These are phyloP conservation scores for Aspergillus nanangensis DNA, from an alignment of 495 filamentous ascomycete species.

Conservation along the genomic window DNA sequence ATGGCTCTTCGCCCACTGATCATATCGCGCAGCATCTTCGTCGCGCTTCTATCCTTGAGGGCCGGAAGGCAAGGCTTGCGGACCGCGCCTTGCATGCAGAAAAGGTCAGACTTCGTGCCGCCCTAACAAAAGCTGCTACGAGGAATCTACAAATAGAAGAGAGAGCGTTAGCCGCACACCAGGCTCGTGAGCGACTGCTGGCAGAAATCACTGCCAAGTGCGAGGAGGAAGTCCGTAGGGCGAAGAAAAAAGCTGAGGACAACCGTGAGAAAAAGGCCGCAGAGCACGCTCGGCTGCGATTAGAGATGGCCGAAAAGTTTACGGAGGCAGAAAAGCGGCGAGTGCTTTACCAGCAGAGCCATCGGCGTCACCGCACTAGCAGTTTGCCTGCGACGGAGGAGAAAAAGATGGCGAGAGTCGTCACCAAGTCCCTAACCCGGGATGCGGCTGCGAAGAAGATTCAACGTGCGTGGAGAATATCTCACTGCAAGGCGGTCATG, in stretches of 20 bases:
- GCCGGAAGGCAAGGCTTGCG: conserved; percentile 85
- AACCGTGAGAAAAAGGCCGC: conserved; percentile 87
- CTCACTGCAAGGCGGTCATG: conserved; percentile 55
- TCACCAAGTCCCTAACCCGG: conserved; percentile 47
- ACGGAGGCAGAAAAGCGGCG: conserved; percentile 80
- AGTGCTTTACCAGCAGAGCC: conserved; percentile 47
- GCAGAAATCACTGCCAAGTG: conserved; percentile 92
- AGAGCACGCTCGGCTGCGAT: conserved; percentile 66
- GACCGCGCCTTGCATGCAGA: conserved; percentile 94
- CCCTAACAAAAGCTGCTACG: conserved; percentile 74
- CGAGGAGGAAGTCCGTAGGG: conserved; percentile 89
- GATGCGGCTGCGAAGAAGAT: conserved; percentile 69
- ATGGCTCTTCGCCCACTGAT: conserved; percentile 68
- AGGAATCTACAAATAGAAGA: conserved; percentile 67
- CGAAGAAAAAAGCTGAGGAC: conserved; percentile 88
- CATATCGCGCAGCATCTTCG: conserved; percentile 87
- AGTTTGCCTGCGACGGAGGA: conserved; percentile 57
- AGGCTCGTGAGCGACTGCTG: conserved; percentile 84
- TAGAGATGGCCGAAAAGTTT: conserved; percentile 84
- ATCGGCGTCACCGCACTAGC: conserved; percentile 60
- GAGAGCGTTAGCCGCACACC: conserved; percentile 81
- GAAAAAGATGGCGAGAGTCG: conserved; percentile 40
- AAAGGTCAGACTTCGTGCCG: conserved; percentile 88
- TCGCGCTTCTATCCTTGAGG: conserved; percentile 86
- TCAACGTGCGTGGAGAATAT: conserved; percentile 71